Percentiles rank a stretch among this genome's conserved stretches.
Conservation (phyloP, 2,329 filamentous ascomycete species). For the Neopestalotiopsis rosae region DNA sequence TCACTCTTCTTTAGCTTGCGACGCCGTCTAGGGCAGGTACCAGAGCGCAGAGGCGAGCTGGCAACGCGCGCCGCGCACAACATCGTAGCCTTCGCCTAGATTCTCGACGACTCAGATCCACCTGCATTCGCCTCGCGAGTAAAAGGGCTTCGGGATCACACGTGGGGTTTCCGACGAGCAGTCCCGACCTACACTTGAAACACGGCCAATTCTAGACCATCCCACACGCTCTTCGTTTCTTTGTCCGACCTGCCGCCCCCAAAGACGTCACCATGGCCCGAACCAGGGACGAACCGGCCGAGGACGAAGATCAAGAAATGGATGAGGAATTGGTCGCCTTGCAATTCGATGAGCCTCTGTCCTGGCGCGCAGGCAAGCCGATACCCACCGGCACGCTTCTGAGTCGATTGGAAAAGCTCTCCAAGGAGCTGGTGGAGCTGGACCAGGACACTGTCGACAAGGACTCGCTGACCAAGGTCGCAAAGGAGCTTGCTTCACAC, state of each 20-base stretch:
- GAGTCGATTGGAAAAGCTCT: constrained; percentile 78
- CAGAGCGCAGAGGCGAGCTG: background rate
- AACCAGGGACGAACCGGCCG: constrained; percentile 43
- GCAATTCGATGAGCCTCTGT: constrained; percentile 83
- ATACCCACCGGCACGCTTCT: constrained; percentile 85
- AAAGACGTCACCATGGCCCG: constrained; percentile 40
- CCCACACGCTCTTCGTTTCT: constrained; percentile 1
- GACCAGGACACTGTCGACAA: constrained; percentile 87
- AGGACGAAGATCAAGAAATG: constrained; percentile 45
- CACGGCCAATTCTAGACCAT: constrained; percentile 2
- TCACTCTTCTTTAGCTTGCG: background rate
- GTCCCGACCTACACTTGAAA: constrained; percentile 2
- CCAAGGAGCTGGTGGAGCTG: constrained; percentile 81
- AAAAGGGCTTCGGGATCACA: constrained; percentile 10
- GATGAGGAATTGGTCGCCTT: constrained; percentile 55
- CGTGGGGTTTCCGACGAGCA: constrained; percentile 10
- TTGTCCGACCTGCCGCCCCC: background rate
- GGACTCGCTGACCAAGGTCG: constrained; percentile 82
- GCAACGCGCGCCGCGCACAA: background rate
- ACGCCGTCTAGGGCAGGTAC: constrained; percentile 10
- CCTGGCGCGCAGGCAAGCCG: constrained; percentile 90
- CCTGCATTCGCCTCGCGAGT: background rate
- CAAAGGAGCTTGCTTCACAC: constrained; percentile 81
- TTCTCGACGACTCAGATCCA: background rate
- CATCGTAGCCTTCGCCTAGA: background rate